A percentile compares a stretch with the other conserved stretches of the same genome.
These are phyloP conservation scores for Rutidosis leptorrhynchoides DNA, from an alignment of 129 eudicot species.

Conservation along the genomic window DNA sequence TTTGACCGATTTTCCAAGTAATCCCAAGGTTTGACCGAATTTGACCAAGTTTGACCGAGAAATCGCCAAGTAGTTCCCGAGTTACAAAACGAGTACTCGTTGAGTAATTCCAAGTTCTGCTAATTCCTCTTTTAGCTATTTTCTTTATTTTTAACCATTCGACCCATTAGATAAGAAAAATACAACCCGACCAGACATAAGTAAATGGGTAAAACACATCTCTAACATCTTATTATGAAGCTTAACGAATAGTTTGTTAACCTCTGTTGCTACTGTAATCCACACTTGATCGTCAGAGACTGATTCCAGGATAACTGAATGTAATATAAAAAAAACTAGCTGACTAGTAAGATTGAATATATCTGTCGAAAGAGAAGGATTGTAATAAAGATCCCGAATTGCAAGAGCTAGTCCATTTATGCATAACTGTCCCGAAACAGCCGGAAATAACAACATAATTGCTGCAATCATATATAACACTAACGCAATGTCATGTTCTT, in stretches of 20 bases:
- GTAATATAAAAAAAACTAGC: constrained; percentile 52
- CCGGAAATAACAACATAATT: constrained; percentile 52
- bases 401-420: constrained; percentile 60
- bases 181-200: neutral
- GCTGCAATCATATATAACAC: constrained; percentile 40
- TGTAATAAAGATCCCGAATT: constrained; percentile 46
- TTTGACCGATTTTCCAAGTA: no score
- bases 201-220: neutral
- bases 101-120: neutral
- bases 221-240: neutral
- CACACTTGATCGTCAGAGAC: constrained; percentile 63
- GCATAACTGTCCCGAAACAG: constrained; percentile 79
- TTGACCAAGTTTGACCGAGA: no score
- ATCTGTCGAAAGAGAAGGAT: constrained; percentile 40
- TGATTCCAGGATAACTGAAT: constrained; percentile 53
- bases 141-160: neutral
- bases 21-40: no score
- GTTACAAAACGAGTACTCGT: no score
- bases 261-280: constrained; percentile 69
- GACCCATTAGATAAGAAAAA: neutral
- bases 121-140: neutral
- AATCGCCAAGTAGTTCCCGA: no score
- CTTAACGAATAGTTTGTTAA: constrained; percentile 18
- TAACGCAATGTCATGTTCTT: constrained; percentile 48
- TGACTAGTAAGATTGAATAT: constrained; percentile 38